phyloP scores from a whole-genome alignment of 2,329 filamentous ascomycete species.

The Neospermospora avenae region DNA sequence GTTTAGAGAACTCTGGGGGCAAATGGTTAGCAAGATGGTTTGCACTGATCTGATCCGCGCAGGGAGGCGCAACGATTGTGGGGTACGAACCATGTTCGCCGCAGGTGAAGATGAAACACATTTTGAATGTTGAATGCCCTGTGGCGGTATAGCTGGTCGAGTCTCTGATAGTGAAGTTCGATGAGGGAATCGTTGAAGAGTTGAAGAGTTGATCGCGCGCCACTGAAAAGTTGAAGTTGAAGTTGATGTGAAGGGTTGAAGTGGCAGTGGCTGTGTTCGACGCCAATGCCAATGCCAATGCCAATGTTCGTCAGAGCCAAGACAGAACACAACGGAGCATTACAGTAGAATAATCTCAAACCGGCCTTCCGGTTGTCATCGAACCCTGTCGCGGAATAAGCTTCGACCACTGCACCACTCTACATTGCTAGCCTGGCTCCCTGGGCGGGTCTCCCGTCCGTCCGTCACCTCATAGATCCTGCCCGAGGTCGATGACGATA shows the following conservation, averaged over 20 bases:
- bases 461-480: neutral
- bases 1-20: slow-evolving; percentile 32
- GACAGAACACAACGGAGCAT: neutral
- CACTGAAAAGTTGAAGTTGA: too few relatives aligned
- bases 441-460: too few relatives aligned
- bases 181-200: slow-evolving; percentile 10
- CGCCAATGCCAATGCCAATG: slow-evolving; percentile 6
- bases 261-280: slow-evolving; percentile 14
- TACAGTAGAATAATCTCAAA: too few relatives aligned
- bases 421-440: neutral
- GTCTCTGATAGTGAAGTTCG: too few relatives aligned
- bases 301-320: slow-evolving; percentile 3
- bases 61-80: neutral
- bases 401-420: neutral
- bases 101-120: slow-evolving; percentile 36
- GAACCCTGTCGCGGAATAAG: neutral
- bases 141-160: neutral
- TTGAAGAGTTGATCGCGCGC: neutral
- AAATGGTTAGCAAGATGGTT: slow-evolving; percentile 16
- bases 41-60: neutral
- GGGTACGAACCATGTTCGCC: slow-evolving; percentile 34
- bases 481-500: slow-evolving; percentile 6
- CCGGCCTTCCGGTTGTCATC: neutral
- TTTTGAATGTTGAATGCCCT: slow-evolving; percentile 10
- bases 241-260: too few relatives aligned